Evolutionary conservation across 208 protist species (phyloP), one percentile per base, ranked within the genome.

Genomic region (Pavlovales sp.): DNA sequence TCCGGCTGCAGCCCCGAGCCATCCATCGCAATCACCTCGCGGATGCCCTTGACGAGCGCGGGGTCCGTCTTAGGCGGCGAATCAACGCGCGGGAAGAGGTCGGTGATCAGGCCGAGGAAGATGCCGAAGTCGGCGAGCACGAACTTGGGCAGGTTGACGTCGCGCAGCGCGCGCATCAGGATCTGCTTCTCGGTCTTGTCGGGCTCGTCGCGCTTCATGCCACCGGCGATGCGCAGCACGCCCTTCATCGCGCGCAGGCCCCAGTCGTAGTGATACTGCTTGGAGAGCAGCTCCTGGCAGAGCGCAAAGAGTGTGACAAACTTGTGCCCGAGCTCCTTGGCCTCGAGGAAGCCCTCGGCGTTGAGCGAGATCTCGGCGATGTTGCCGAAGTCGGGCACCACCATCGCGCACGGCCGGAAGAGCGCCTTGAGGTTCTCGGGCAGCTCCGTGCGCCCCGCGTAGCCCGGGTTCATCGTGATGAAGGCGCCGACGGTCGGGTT

Each of bases 381-480:
- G 91, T 98, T 96, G 90, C 97, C 97, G 39, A 98, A 95, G 91
- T 99, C 98, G 41, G 98, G 98, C 82, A 99, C 97, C 67, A 97
- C 94, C 98, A 99, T 99, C 75, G 98, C 97, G 92, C 96, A 91
- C 34, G 92, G 90, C 37, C 92, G 86, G 88, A 93, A 93, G 34
- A 93, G 84, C n/a, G 92, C 92, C 75, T 93, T 93, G 71, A 94
- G 88, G 83, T 93, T 93, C 82, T 94, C 93, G 34, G 93, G 93
- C 41, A 94, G 82, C 87, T 93, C 93, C 40, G 92, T 91, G 87
- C 98, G 96, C 7, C 98, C 98, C n/a, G 97, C 97, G 94, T 99
- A 99, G 86, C 97, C 97, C 10, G 98, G 98, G 93, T 99, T 99
- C 98, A 99, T 99, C 4, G 98, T 99, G 92, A 99, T 96, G 93